Conservation (phyloP, 1,139 yeast genomes). For the Blastobotrys illinoisensis region DNA sequence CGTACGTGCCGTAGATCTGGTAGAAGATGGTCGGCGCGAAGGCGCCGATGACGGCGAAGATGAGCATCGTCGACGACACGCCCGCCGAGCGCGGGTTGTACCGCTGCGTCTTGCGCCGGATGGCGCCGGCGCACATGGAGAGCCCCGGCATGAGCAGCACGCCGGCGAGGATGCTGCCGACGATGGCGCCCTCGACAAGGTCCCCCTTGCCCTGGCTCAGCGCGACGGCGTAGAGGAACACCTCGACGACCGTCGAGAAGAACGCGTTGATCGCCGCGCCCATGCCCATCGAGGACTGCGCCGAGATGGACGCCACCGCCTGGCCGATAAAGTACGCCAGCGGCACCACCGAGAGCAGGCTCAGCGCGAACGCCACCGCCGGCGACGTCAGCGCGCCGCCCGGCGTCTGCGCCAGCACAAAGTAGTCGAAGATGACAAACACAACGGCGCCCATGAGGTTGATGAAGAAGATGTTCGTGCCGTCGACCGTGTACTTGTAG, state of each 20-base stretch:
- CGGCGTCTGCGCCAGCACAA: slow-evolving; percentile 50
- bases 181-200: slow-evolving; percentile 94
- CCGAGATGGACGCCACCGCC: slow-evolving; percentile 97
- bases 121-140: slow-evolving; percentile 96
- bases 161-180: slow-evolving; percentile 92
- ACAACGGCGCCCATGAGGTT: slow-evolving; percentile 74
- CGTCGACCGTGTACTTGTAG: slow-evolving; percentile 93
- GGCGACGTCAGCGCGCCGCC: slow-evolving; percentile 53
- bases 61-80: slow-evolving; percentile 90
- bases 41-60: slow-evolving; percentile 87
- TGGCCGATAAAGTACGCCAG: slow-evolving; percentile 96
- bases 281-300: slow-evolving; percentile 98
- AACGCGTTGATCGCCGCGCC: slow-evolving; percentile 98
- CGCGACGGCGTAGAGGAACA: slow-evolving; percentile 88
- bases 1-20: slow-evolving; percentile 86
- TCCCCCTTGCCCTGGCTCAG: slow-evolving; percentile 78
- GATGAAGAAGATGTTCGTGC: slow-evolving; percentile 88
- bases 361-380: slow-evolving; percentile 57
- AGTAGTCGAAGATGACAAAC: slow-evolving; percentile 79
- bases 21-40: slow-evolving; percentile 90
- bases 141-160: slow-evolving; percentile 86
- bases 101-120: slow-evolving; percentile 84
- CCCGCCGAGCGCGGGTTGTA: slow-evolving; percentile 97
- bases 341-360: slow-evolving; percentile 83
- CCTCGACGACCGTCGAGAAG: slow-evolving; percentile 92